Evolutionary conservation across 78 protist genomes (phyloP), one percentile per base, ranked within the genome.

Genomic region (Dictyostelium purpureum): DNA sequence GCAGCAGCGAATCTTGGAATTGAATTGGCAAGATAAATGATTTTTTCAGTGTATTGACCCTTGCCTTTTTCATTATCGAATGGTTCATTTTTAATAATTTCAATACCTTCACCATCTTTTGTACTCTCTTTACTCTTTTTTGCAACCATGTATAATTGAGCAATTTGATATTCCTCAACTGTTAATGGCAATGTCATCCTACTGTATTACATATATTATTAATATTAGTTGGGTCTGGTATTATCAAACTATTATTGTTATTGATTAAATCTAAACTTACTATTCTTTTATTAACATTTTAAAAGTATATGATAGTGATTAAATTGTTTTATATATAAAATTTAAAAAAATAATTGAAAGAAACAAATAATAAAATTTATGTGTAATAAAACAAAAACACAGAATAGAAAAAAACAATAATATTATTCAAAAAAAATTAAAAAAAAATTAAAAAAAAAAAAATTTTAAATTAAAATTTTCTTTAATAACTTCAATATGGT

Each of bases 61-160:
- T 88, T 88, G 10, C 94, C 78, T 18, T 88, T 43, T 56, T 35
- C 81, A 73, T 87, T 52, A 33, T 88, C 94, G 65, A 69, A 88
- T 45, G 94, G 94, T 47, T 88, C 94, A 73, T 88, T 88, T 6
- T 21, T 49, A 19, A 88, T 11, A 70, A 88, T 88, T 57, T 77
- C 87, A 45, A 88, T 76, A 59, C 94, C 94, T 43, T 88, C 94
- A 43, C 94, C 94, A 75, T 61, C 71, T 42, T 66, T 76, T 0
- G 79, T 88, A 2, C 52, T 24, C 19, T 74, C 91, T 70, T 76
- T 52, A 65, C 77, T 56, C 28, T 78, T 78, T 31, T 88, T 88
- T 21, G 94, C 94, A 28, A 88, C 81, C 94, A 88, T 88, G 43
- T 88, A 88, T 9, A 88, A 43, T 66, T 88, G 94, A 21, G 89